Percentiles rank a stretch among this genome's conserved stretches.
phyloP scores from a whole-genome alignment of 805 yeast genomes.

The Yamadazyma kitorensis region DNA sequence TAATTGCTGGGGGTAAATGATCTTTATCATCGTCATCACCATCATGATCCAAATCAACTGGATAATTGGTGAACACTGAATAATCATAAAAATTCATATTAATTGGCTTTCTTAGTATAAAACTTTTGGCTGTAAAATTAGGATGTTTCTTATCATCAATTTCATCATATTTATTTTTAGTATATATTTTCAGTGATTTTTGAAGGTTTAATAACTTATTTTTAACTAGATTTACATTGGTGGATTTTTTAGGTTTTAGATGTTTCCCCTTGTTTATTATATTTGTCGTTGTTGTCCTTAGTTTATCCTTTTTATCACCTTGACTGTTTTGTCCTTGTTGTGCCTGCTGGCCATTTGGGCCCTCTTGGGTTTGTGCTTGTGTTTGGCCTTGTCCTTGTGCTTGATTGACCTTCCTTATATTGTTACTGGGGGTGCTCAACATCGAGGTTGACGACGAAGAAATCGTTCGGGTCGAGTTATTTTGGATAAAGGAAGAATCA shows the following conservation, averaged over 20 bases:
- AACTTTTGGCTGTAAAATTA: constrained; percentile 18
- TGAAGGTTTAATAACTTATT: constrained; percentile 38
- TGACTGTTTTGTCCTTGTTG: constrained; percentile 7
- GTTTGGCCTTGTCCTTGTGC: constrained; percentile 11
- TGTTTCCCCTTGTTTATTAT: constrained; percentile 10
- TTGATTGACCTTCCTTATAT: constrained; percentile 32
- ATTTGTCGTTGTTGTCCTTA: constrained; percentile 6
- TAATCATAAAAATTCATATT: constrained; percentile 34
- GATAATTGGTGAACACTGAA: constrained; percentile 29
- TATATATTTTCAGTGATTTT: constrained; percentile 29
- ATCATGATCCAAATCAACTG: constrained; percentile 15
- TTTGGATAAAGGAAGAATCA: constrained; percentile 15
- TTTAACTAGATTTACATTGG: constrained; percentile 29
- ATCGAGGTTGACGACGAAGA: constrained; percentile 37
- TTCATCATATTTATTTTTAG: constrained; percentile 6
- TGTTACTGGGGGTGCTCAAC: constrained; percentile 42
- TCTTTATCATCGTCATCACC: constrained; percentile 17
- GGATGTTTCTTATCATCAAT: constrained; percentile 14
- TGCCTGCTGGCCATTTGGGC: constrained; percentile 9
- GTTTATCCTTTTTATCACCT: constrained; percentile 3
- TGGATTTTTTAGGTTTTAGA: constrained; percentile 16
- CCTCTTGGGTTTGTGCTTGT: constrained; percentile 14
- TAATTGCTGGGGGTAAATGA: constrained; percentile 31
- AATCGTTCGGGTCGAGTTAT: constrained; percentile 28
- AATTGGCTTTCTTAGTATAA: constrained; percentile 32